phyloP scores from a whole-genome alignment of 306 rosid genomes.

The Parietaria judaica region DNA sequence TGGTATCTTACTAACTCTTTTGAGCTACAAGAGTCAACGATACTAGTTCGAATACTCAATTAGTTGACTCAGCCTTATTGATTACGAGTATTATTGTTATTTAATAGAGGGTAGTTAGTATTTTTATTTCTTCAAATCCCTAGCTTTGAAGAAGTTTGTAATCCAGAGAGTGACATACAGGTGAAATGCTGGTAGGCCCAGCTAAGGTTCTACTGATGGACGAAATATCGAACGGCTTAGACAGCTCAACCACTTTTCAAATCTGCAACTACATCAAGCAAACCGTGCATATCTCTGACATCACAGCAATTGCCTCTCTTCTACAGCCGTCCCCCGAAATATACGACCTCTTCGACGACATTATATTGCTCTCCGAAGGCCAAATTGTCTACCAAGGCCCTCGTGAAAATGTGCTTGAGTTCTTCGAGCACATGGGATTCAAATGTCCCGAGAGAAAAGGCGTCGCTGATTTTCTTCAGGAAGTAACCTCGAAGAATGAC shows the following conservation, averaged over 20 bases:
- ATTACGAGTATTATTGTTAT: too few species aligned
- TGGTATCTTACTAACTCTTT: too few species aligned
- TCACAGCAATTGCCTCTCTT: conserved; percentile 57
- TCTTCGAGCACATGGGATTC: conserved; percentile 55
- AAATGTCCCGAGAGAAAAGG: conserved; percentile 81
- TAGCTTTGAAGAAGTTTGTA: background rate
- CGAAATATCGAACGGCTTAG: conserved; percentile 84
- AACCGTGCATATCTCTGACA: conserved; percentile 71
- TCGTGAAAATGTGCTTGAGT: conserved; percentile 42
- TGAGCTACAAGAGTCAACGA: too few species aligned
- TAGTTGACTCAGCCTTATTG: too few species aligned
- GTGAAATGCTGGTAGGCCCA: conserved; percentile 87
- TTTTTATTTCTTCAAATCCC: too few species aligned
- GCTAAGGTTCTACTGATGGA: conserved; percentile 78
- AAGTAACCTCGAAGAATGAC: conserved; percentile 79
- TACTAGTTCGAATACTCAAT: too few species aligned
- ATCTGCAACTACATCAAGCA: conserved; percentile 72
- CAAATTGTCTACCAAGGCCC: conserved; percentile 80
- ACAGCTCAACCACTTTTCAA: conserved; percentile 83
- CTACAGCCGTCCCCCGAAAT: conserved; percentile 53
- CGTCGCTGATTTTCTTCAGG: conserved; percentile 73
- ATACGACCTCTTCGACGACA: conserved; percentile 47
- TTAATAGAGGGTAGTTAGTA: too few species aligned
- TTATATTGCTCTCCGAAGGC: conserved; percentile 66
- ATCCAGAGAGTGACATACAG: conserved; percentile 23